Base-by-base conservation (phyloP, 2,329 filamentous ascomycete genomes). In the Talaromyces verruculosus region DNA sequence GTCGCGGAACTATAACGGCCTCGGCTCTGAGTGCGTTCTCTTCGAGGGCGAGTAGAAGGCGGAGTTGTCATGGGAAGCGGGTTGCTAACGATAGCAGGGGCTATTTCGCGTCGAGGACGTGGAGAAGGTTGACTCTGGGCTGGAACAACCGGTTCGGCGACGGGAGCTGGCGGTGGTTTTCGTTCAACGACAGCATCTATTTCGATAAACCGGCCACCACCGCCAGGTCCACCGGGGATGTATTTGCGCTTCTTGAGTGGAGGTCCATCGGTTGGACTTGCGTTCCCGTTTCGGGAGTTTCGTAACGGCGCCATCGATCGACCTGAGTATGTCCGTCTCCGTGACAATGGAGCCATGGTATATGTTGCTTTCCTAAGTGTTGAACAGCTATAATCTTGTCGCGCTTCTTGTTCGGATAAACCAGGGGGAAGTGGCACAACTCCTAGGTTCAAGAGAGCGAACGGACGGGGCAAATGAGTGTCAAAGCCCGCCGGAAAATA, bases 161-260 rank as follows among this genome's bases (percentile, higher is more conserved):
- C 30, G 59, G 80, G 75, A 71, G 63, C 17, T 71, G 71, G 47
- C 67, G 80, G 76, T 75, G 81, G 81, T 49, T 84, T 85, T 69
- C 90, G 87, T 67, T 84, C 81, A 30, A 63, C 53, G 30, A 66
- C 65, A 61, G 86, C 85, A 65, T 92, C 87, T 65, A 89, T 84
- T 71, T 96, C 91, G 41, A 95, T 83, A 77, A 93, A 96, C 74
- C 93, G 84, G 22, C 93, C 92, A 66, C 93, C 92, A 55, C 93
- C 93, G 45, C 92, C 92, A 66, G 92, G 90, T 2, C 92, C 93
- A 58, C 93, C 93, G 39, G 94, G 92, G 58, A 96, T 86, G 80
- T 97, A 97, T 78, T 88, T 86, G 71, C 89, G 85, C 74, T 86
- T 87, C 79, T 92, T 93, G 0, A 83, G 83, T 13, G 89, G 88